phyloP scores from a whole-genome alignment of 177 flowering plant genomes.

The Vitis hybrid region DNA sequence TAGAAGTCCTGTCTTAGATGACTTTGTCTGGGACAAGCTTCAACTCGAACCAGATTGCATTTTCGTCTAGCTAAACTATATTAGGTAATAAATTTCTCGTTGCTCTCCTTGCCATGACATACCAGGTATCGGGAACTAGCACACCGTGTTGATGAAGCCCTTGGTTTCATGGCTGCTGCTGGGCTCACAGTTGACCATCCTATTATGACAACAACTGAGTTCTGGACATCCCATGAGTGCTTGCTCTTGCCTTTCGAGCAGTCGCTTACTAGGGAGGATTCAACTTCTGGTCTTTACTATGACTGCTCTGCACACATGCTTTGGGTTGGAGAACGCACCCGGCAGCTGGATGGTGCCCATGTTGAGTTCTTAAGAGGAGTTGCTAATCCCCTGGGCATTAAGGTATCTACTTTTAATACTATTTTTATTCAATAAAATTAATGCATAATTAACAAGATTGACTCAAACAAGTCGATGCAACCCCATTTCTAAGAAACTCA shows the following conservation, averaged over 20 bases:
- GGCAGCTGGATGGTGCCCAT: slow-evolving; percentile 91
- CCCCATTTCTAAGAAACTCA: neutral
- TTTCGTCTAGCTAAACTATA: no score
- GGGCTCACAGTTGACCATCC: slow-evolving; percentile 92
- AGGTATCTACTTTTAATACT: slow-evolving; percentile 37
- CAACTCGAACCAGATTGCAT: no score
- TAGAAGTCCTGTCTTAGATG: no score
- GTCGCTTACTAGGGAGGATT: slow-evolving; percentile 77
- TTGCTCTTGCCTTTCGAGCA: slow-evolving; percentile 87
- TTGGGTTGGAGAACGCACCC: slow-evolving; percentile 90
- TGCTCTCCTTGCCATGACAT: slow-evolving; percentile 4
- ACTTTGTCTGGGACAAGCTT: no score
- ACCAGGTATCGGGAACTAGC: slow-evolving; percentile 84
- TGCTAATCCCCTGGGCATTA: slow-evolving; percentile 89
- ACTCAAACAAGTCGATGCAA: neutral
- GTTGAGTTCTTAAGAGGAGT: slow-evolving; percentile 86
- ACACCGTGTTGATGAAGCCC: slow-evolving; percentile 81
- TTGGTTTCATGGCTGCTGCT: slow-evolving; percentile 92
- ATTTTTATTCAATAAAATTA: neutral
- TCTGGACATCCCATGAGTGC: slow-evolving; percentile 96
- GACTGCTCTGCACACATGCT: slow-evolving; percentile 95
- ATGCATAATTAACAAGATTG: neutral
- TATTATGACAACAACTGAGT: slow-evolving; percentile 80
- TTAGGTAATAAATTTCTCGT: neutral
- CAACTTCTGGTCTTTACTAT: slow-evolving; percentile 82